phyloP scores from a whole-genome alignment of 2,329 filamentous ascomycete genomes.

The Hypoxylon sp. region DNA sequence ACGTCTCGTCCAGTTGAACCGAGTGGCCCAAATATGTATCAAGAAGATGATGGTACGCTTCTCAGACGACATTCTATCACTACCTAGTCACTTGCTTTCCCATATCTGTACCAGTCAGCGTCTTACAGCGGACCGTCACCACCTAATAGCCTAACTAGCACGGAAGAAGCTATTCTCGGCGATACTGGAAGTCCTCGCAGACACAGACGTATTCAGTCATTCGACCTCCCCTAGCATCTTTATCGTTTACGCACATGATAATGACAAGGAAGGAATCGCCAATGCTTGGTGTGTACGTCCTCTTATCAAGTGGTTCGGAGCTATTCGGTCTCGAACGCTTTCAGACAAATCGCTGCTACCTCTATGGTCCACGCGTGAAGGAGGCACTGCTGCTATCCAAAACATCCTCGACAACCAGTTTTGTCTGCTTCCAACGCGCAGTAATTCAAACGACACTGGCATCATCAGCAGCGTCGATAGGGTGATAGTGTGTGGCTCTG shows the following conservation, averaged over 20 bases:
- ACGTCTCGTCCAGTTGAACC: background rate
- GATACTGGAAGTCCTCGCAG: background rate
- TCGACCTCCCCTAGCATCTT: background rate
- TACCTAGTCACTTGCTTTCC: background rate
- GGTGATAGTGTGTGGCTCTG: background rate
- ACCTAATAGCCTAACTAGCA: background rate
- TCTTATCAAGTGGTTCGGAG: background rate
- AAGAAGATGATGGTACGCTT: background rate
- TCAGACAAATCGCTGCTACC: background rate
- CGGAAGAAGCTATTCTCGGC: background rate
- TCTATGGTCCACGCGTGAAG: background rate
- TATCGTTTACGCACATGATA: background rate
- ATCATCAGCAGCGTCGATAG: background rate
- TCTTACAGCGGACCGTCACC: background rate
- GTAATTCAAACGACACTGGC: background rate
- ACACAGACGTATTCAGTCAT: background rate
- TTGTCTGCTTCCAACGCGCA: background rate
- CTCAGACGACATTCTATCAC: background rate
- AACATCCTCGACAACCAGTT: background rate
- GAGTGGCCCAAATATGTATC: background rate
- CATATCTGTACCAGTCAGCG: background rate
- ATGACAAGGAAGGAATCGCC: background rate
- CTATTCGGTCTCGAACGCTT: background rate
- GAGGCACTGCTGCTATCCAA: background rate
- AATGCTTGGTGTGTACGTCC: background rate